These are phyloP conservation scores for Crucibulum laeve DNA, from an alignment of 768 basidiomycete species.

Conservation along the genomic window DNA sequence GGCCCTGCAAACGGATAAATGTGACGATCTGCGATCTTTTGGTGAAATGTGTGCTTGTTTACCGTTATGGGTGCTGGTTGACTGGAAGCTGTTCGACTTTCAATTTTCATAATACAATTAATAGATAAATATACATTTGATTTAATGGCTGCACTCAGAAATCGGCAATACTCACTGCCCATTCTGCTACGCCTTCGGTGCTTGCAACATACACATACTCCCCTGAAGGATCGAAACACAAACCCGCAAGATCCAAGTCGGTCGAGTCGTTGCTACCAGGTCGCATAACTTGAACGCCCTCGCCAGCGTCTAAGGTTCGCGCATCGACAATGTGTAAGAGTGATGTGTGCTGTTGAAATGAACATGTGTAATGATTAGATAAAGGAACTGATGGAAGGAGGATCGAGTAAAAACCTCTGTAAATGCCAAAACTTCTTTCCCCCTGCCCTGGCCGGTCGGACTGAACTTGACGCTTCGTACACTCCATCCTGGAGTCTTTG, in stretches of 20 bases:
- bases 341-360: slow-evolving; percentile 61
- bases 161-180: slow-evolving; percentile 68
- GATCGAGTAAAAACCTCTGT: slow-evolving; percentile 66
- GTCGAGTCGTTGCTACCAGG: no score
- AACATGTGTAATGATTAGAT: slow-evolving; percentile 7
- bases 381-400: slow-evolving; percentile 1
- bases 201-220: slow-evolving; percentile 66
- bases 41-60: no score
- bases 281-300: slow-evolving; percentile 62
- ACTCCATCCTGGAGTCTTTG: slow-evolving; percentile 75
- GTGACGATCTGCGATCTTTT: no score
- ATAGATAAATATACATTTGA: no score
- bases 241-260: slow-evolving; percentile 64
- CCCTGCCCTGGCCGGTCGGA: slow-evolving; percentile 41
- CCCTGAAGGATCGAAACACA: slow-evolving; percentile 71
- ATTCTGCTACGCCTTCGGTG: slow-evolving; percentile 67
- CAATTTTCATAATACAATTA: no score
- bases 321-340: slow-evolving; percentile 84
- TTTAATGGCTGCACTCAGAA: no score
- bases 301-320: slow-evolving; percentile 76
- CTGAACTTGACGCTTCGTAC: slow-evolving; percentile 86
- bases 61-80: no score
- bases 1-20: no score
- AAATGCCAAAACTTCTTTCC: slow-evolving; percentile 80
- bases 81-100: no score